Evolutionary conservation across 805 yeast species (phyloP), one percentile per base, ranked within the genome.

Genomic region (Yueomyces sinensis): DNA sequence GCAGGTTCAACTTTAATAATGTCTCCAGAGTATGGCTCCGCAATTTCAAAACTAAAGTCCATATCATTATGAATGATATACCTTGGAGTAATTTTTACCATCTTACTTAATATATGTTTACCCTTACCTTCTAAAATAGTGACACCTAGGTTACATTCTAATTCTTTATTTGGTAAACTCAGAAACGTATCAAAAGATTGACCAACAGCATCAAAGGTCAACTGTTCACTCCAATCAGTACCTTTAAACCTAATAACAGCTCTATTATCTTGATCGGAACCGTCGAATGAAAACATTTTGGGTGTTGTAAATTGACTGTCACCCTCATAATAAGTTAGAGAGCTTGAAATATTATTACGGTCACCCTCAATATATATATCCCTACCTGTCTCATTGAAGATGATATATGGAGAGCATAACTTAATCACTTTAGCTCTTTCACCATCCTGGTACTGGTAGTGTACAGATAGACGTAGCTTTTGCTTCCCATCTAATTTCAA

Each of bases 151-250:
- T 80, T 76, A 40, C 74, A 72, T 47, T 86, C 95, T 50, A 52
- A 47, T 54, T 73, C 54, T 54, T 55, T 68, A 11, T 68, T 70
- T 28, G 65, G 59, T 1, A 73, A 44, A 27, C 70, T 70, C 35
- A 75, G 53, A 3, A 59, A 56, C 3, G 70, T 61, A 37, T 75
- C 94, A 30, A 70, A 66, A 1, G 75, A 63, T 42, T 86, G 89
- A 0, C 98, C 98, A 36, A 89, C 69, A 3, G 94, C 93, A 50
- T 87, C 95, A 47, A 91, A 75, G 51, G 94, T 77, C 32, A 83
- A 62, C 2, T 83, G 82, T 1, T 63, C 52, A 42, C 95, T 80
- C 71, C 82, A 70, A 5, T 65, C 63, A 0, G 94, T 78, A 36
- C 80, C 82, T 1, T 70, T 80, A 16, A 82, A 65, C 39, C 70